Percentiles rank a stretch among this genome's conserved stretches.
Conservation (phyloP, 139 green algal species). For the Picochlorum sp. region DNA sequence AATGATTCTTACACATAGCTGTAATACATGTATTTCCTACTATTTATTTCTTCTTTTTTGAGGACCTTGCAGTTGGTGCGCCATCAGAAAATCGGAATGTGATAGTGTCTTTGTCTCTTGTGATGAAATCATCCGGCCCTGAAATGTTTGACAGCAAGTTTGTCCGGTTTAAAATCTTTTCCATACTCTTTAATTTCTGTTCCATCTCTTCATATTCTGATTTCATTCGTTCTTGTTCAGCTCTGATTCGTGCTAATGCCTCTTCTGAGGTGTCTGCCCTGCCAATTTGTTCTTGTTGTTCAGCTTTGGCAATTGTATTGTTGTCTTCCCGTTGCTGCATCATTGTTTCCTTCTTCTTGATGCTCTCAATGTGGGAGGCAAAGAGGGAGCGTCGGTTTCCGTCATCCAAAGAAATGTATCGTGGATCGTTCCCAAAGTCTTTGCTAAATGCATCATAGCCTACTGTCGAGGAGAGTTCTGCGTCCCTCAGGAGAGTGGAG, state of each 20-base stretch:
- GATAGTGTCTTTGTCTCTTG: neutral
- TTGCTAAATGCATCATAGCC: neutral
- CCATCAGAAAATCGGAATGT: constrained; percentile 14
- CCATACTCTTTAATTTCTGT: constrained; percentile 39
- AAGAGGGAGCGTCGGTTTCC: constrained; percentile 16
- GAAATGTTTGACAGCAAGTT: neutral
- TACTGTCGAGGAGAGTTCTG: neutral
- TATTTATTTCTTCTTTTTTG: constrained; percentile 2
- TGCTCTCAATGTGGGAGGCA: constrained; percentile 7
- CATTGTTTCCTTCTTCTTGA: neutral
- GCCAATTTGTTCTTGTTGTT: neutral
- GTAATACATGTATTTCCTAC: neutral
- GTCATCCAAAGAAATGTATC: constrained; percentile 8
- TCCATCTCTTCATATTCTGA: constrained; percentile 49
- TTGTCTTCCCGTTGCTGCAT: neutral
- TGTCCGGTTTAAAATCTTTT: constrained; percentile 25
- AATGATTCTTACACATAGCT: neutral
- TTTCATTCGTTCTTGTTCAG: constrained; percentile 37
- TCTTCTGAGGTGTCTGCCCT: neutral
- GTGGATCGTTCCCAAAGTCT: constrained; percentile 1
- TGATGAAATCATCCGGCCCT: neutral
- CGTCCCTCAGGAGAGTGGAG: neutral
- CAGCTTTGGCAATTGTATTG: neutral
- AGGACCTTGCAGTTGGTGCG: neutral
- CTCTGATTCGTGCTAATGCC: constrained; percentile 19